A percentile compares a stretch with the other conserved stretches of the same genome.
Conservation (phyloP, 805 yeast species). For the Kluyveromyces starmeri region DNA sequence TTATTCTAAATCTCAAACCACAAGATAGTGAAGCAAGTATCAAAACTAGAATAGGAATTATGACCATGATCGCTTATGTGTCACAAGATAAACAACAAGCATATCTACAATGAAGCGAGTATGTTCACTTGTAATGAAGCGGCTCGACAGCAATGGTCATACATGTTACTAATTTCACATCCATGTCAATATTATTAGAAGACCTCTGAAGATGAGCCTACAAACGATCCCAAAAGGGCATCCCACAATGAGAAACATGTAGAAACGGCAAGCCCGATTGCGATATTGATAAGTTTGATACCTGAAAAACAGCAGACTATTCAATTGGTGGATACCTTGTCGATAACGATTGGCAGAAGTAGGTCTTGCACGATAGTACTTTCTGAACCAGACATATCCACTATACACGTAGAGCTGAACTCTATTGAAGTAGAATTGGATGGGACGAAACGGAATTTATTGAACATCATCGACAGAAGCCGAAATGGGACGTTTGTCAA, state of each 20-base stretch:
- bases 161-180: no score
- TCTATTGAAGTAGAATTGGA: slow-evolving; percentile 33
- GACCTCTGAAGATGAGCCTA: slow-evolving; percentile 6
- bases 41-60: no score
- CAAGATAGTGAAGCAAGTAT: no score
- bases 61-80: no score
- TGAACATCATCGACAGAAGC: slow-evolving; percentile 44
- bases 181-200: no score
- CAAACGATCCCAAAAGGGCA: no score
- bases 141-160: no score
- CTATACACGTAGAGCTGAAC: slow-evolving; percentile 50
- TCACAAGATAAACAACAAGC: no score
- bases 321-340: slow-evolving; percentile 27
- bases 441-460: slow-evolving; percentile 28
- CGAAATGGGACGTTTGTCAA: slow-evolving; percentile 63
- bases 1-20: no score
- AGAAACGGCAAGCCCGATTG: no score
- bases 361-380: slow-evolving; percentile 49
- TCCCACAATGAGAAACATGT: slow-evolving; percentile 3
- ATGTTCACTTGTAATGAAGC: no score
- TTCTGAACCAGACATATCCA: slow-evolving; percentile 52
- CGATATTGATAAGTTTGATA: slow-evolving; percentile 22
- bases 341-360: slow-evolving; percentile 44
- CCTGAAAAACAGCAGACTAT: slow-evolving; percentile 28
- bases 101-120: no score